Percentiles rank a stretch among this genome's conserved stretches.
phyloP scores from a whole-genome alignment of 2,329 filamentous ascomycete species.

The Proliferodiscus dingleyae region DNA sequence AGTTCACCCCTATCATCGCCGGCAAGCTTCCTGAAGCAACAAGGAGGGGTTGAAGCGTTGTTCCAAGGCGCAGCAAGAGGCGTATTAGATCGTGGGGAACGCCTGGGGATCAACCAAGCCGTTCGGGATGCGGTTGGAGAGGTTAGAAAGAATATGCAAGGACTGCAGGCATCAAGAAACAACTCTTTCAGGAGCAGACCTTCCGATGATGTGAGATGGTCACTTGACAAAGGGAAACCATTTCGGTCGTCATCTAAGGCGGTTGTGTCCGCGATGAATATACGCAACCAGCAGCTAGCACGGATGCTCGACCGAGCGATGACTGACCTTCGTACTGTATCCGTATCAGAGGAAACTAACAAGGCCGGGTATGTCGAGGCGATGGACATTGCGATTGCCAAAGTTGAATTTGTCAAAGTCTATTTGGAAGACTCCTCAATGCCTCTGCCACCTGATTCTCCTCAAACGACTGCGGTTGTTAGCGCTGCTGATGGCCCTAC shows the following conservation, averaged over 20 bases:
- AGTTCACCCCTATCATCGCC: conserved; percentile 30
- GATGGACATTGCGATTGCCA: conserved; percentile 56
- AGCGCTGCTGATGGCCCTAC: neutral
- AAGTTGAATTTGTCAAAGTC: conserved; percentile 59
- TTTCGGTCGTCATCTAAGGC: conserved; percentile 29
- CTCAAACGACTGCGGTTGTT: conserved; percentile 4
- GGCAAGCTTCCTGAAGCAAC: conserved; percentile 41
- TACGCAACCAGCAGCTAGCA: conserved; percentile 62
- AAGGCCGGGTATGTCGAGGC: conserved; percentile 41
- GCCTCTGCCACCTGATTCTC: conserved; percentile 37
- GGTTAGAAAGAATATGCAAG: conserved; percentile 69
- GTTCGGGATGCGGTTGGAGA: conserved; percentile 78
- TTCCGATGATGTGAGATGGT: conserved; percentile 25
- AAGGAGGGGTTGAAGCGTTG: conserved; percentile 59
- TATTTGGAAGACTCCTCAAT: conserved; percentile 55
- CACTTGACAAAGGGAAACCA: conserved; percentile 28
- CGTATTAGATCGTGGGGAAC: conserved; percentile 68
- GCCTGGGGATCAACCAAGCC: conserved; percentile 73
- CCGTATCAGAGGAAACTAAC: conserved; percentile 44
- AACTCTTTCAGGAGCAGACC: conserved; percentile 27
- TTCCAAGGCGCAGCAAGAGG: conserved; percentile 73
- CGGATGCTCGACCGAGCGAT: conserved; percentile 65
- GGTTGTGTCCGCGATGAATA: conserved; percentile 51
- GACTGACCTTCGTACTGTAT: conserved; percentile 55
- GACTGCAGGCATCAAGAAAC: conserved; percentile 53